phyloP scores from a whole-genome alignment of 495 filamentous ascomycete genomes.

The Glutinoglossum americanum region DNA sequence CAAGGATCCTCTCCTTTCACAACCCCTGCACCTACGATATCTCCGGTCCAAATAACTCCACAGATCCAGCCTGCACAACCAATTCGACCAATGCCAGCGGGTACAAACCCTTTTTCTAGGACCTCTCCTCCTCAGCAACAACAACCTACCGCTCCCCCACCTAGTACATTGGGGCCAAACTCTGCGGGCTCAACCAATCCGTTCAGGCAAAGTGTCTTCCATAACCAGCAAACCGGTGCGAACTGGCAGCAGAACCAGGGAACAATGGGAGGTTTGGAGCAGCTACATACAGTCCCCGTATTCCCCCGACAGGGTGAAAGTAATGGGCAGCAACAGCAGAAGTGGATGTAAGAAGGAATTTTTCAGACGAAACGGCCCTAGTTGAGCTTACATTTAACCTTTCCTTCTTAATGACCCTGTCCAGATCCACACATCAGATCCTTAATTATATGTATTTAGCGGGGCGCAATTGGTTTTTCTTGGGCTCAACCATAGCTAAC shows the following conservation, averaged over 20 bases:
- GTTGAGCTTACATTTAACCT: not conserved
- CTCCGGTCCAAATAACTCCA: conserved; percentile 8
- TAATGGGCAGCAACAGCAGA: conserved; percentile 11
- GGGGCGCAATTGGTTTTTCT: not conserved
- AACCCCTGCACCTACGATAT: conserved; percentile 14
- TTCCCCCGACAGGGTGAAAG: conserved; percentile 53
- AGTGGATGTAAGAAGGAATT: not conserved
- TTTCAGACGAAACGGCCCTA: not conserved
- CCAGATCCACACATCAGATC: not conserved
- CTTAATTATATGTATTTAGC: not conserved
- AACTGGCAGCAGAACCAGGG: conserved; percentile 68
- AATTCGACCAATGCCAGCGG: conserved; percentile 38
- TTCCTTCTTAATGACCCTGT: not conserved
- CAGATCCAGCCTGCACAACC: conserved; percentile 9
- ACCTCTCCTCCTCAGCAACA: conserved; percentile 16
- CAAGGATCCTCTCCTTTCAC: conserved; percentile 24
- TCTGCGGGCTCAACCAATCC: conserved; percentile 85
- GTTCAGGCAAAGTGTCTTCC: conserved; percentile 72
- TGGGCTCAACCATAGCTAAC: not conserved
- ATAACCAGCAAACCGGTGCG: conserved; percentile 67
- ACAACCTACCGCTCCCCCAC: conserved; percentile 23
- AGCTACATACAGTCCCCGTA: conserved; percentile 56
- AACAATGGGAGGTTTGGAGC: conserved; percentile 72
- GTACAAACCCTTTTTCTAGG: conserved; percentile 52
- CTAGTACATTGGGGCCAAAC: conserved; percentile 28